These are phyloP conservation scores for Marasmius sp. DNA, from an alignment of 1,284 basidiomycete genomes.

Conservation along the genomic window DNA sequence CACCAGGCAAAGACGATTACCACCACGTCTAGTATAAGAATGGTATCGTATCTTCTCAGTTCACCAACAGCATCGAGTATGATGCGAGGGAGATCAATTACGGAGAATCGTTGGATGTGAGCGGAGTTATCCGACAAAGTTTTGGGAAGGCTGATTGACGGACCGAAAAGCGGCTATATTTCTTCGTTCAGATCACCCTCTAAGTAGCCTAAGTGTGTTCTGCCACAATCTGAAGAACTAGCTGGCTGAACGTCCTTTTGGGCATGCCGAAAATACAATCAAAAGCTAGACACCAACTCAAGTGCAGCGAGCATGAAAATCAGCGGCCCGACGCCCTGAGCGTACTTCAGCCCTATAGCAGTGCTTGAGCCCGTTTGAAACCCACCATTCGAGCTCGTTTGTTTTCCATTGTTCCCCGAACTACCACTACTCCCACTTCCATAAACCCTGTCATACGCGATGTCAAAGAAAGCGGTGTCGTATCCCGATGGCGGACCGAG, in stretches of 20 bases:
- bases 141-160: too few relatives aligned
- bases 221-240: too few relatives aligned
- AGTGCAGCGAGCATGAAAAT: too few relatives aligned
- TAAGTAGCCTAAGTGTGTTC: too few relatives aligned
- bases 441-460: slow-evolving; percentile 60
- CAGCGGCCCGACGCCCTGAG: too few relatives aligned
- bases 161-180: too few relatives aligned
- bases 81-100: neutral
- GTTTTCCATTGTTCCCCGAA: neutral
- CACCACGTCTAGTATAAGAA: slow-evolving; percentile 1
- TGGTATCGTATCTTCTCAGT: neutral
- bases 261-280: too few relatives aligned
- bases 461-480: slow-evolving; percentile 76
- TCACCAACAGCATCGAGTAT: neutral
- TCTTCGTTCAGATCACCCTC: too few relatives aligned
- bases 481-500: slow-evolving; percentile 65
- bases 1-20: neutral
- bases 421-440: slow-evolving; percentile 21
- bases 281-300: too few relatives aligned
- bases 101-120: neutral
- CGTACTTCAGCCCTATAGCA: too few relatives aligned
- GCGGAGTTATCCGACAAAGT: too few relatives aligned
- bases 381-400: neutral
- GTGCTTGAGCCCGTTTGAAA: neutral
- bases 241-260: too few relatives aligned